These are phyloP conservation scores for Eragrostis curvula DNA, from an alignment of 176 grass and related monocot genomes.

Conservation along the genomic window DNA sequence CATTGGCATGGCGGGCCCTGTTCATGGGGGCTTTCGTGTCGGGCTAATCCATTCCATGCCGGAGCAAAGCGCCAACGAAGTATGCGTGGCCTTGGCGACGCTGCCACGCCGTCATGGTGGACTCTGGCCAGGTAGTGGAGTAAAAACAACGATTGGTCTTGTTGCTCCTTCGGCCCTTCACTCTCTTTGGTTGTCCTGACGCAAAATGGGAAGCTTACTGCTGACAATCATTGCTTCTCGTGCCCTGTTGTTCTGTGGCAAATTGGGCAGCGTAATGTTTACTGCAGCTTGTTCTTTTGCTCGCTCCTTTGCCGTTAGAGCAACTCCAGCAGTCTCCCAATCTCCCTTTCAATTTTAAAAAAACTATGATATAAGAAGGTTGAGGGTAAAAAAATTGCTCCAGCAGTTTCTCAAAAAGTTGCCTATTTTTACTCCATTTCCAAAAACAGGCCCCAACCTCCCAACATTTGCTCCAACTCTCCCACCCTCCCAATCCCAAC, in stretches of 20 bases:
- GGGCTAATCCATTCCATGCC: slow-evolving; percentile 9
- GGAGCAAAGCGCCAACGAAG: slow-evolving; percentile 5
- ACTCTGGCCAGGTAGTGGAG: slow-evolving; percentile 6
- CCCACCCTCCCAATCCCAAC: too few relatives aligned
- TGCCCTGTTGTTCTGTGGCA: not conserved
- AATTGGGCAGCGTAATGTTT: not conserved
- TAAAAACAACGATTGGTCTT: not conserved
- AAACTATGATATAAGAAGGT: too few relatives aligned
- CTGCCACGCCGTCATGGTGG: slow-evolving; percentile 38
- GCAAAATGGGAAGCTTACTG: not conserved
- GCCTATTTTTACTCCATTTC: too few relatives aligned
- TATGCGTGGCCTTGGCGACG: slow-evolving; percentile 36
- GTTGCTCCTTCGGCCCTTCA: not conserved
- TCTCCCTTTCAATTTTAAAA: too few relatives aligned
- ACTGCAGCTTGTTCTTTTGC: not conserved
- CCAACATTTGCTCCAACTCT: too few relatives aligned
- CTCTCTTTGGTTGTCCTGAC: not conserved
- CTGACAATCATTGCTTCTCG: not conserved
- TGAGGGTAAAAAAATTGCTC: too few relatives aligned
- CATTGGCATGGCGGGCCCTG: not conserved
- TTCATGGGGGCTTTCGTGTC: slow-evolving; percentile 10
- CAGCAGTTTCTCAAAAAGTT: too few relatives aligned
- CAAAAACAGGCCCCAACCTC: too few relatives aligned
- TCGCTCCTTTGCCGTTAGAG: not conserved
- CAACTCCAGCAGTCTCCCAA: too few relatives aligned